A percentile compares a stretch with the other conserved stretches of the same genome.
These are phyloP conservation scores for Leptomonas seymouri DNA, from an alignment of 208 protist species.

Conservation along the genomic window DNA sequence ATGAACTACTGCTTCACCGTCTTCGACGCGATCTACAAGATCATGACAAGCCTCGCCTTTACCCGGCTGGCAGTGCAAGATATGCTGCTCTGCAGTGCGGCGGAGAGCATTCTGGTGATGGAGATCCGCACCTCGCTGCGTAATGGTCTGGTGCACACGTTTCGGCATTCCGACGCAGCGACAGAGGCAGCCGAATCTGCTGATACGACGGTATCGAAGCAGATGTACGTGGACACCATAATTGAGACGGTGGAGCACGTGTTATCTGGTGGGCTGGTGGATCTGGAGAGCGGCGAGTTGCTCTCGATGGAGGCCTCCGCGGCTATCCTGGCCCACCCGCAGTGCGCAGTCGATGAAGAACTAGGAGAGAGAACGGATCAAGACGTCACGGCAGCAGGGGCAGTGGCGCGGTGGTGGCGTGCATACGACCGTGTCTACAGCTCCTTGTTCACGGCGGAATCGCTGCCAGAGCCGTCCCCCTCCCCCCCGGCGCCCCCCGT, in stretches of 20 bases:
- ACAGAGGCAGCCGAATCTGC: neutral
- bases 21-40: slow-evolving; percentile 82
- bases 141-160: slow-evolving; percentile 40
- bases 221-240: slow-evolving; percentile 56
- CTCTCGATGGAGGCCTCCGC: slow-evolving; percentile 14
- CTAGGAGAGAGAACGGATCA: neutral
- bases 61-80: slow-evolving; percentile 85
- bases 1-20: slow-evolving; percentile 83
- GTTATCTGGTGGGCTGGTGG: slow-evolving; percentile 62
- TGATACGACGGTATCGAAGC: slow-evolving; percentile 34
- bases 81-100: slow-evolving; percentile 64
- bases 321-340: neutral
- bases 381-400: neutral
- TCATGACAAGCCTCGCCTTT: slow-evolving; percentile 76
- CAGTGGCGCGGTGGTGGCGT: slow-evolving; percentile 24
- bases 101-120: slow-evolving; percentile 66
- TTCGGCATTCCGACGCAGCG: neutral
- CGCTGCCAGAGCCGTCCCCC: neutral
- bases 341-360: neutral
- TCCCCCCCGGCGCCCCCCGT: neutral
- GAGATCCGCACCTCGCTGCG: slow-evolving; percentile 88
- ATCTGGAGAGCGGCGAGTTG: slow-evolving; percentile 64
- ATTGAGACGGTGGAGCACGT: slow-evolving; percentile 67
- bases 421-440: slow-evolving; percentile 33
- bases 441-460: neutral